Conservation (phyloP, 2,329 filamentous ascomycete genomes). For the Domatiomyces catenatus region DNA sequence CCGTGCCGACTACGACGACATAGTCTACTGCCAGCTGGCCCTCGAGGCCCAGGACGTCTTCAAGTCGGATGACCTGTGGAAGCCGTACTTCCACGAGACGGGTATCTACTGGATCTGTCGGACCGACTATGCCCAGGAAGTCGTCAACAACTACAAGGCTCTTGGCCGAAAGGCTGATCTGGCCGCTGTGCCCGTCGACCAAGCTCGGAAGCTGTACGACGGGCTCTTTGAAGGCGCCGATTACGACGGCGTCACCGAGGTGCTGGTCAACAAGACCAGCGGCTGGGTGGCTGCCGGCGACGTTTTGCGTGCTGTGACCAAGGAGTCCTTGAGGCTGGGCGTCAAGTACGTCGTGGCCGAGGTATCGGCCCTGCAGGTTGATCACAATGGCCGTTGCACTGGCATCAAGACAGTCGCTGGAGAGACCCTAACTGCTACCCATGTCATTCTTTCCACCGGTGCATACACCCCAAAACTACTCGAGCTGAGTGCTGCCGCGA, state of each 20-base stretch:
- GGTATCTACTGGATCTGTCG: constrained; percentile 36
- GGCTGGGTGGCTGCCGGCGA: constrained; percentile 51
- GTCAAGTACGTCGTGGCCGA: constrained; percentile 45
- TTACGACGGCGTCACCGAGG: constrained; percentile 43
- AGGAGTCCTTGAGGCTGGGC: constrained; percentile 37
- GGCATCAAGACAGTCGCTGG: constrained; percentile 19
- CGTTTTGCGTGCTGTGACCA: constrained; percentile 39
- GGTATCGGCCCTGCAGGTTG: constrained; percentile 34
- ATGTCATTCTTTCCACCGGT: constrained; percentile 20
- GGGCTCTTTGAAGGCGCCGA: constrained; percentile 47
- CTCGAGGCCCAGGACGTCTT: constrained; percentile 22
- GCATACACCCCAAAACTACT: constrained; percentile 23
- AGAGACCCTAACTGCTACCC: constrained; percentile 17
- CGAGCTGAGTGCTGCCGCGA: constrained; percentile 32
- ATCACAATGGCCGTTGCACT: constrained; percentile 27
- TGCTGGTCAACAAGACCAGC: constrained; percentile 44
- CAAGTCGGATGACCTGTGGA: constrained; percentile 23
- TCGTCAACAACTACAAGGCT: constrained; percentile 36
- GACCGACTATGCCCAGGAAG: constrained; percentile 33
- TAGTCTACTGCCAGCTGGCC: constrained; percentile 20
- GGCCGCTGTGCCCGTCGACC: constrained; percentile 33
- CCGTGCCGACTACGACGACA: constrained; percentile 17
- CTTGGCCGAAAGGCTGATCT: constrained; percentile 34
- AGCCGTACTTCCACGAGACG: constrained; percentile 36
- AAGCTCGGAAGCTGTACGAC: constrained; percentile 40